These are phyloP conservation scores for Colletotrichum theobromicola DNA, from an alignment of 2,329 filamentous ascomycete genomes.

Conservation along the genomic window DNA sequence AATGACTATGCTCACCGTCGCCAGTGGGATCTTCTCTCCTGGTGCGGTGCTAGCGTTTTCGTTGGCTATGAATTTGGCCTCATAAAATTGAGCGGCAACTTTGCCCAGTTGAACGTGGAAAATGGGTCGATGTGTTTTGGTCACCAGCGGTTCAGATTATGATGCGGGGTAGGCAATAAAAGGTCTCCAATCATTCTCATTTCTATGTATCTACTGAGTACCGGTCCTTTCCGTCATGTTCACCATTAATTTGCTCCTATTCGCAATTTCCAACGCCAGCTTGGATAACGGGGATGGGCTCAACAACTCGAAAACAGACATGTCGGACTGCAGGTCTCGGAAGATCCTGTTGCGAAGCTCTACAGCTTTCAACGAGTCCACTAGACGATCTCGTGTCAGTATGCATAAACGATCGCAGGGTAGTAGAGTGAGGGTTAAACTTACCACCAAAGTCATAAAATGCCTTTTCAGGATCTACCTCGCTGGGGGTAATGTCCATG, in stretches of 20 bases:
- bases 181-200: rapidly evolving
- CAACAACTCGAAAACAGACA: constrained; percentile 7
- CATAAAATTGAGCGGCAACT: rapidly evolving
- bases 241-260: background rate
- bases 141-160: background rate
- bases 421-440: background rate
- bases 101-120: rapidly evolving
- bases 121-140: no score
- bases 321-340: background rate
- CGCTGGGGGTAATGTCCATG: background rate
- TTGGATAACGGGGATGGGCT: constrained; percentile 2
- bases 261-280: background rate
- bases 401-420: background rate
- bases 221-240: background rate
- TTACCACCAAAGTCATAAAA: constrained; percentile 12
- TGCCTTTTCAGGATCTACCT: background rate
- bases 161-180: rapidly evolving
- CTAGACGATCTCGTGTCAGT: background rate
- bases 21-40: background rate
- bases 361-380: constrained; percentile 3
- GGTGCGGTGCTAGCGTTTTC: background rate
- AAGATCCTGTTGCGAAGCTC: constrained; percentile 4
- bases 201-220: background rate
- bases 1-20: background rate
- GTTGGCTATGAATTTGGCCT: background rate